A percentile compares a stretch with the other conserved stretches of the same genome.
Evolutionary conservation across 2,329 filamentous ascomycete genomes (phyloP).

Genomic region (Trichothecium roseum): DNA sequence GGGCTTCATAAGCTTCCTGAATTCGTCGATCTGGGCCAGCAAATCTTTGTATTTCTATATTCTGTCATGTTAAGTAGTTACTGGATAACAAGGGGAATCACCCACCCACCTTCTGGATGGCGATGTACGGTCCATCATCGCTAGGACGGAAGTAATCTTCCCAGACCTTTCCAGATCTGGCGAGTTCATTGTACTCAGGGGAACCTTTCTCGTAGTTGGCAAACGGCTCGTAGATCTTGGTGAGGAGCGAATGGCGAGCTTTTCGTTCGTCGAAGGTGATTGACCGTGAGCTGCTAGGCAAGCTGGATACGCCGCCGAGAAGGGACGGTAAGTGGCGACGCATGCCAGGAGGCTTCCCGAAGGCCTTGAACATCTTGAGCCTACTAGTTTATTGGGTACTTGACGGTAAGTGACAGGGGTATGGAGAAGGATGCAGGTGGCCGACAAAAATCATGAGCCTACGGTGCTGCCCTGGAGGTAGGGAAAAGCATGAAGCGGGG

Average conservation of each 20-base stretch:
- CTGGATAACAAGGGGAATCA: not conserved
- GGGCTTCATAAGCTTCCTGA: constrained; percentile 3
- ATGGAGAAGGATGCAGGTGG: too few species aligned
- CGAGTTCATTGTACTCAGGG: constrained; percentile 9
- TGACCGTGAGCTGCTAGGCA: too few species aligned
- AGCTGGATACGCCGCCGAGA: too few species aligned
- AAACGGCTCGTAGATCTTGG: constrained; percentile 5
- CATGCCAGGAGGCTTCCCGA: too few species aligned
- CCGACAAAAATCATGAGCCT: too few species aligned
- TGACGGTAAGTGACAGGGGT: not conserved
- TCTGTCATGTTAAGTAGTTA: too few species aligned
- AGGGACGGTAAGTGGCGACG: too few species aligned
- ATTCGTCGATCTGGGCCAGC: constrained; percentile 6
- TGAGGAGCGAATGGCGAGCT: constrained; percentile 3
- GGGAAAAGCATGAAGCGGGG: too few species aligned
- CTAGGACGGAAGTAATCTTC: constrained; percentile 11
- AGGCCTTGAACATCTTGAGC: too few species aligned
- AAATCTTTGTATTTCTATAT: not conserved
- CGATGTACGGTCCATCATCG: constrained; percentile 2
- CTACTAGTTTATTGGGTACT: constrained; percentile 1
- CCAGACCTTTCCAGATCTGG: constrained; percentile 11
- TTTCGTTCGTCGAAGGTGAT: not conserved
- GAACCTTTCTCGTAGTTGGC: constrained; percentile 4
- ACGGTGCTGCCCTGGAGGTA: too few species aligned
- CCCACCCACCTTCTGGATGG: constrained; percentile 2